Conservation (phyloP, 1,139 yeast genomes). For the Candida sanyaensis region DNA sequence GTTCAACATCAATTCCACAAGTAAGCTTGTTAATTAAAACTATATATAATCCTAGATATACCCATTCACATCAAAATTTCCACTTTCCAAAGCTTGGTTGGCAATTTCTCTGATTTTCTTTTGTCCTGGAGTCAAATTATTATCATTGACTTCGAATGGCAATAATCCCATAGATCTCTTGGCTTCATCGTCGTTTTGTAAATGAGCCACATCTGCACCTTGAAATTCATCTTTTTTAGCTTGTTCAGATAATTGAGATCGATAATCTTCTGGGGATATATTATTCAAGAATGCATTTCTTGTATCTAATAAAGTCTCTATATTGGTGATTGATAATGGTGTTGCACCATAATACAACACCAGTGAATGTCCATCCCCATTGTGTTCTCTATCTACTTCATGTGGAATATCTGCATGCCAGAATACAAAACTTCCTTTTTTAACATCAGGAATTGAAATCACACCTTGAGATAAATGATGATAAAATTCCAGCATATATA, state of each 20-base stretch:
- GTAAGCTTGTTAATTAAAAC: not conserved
- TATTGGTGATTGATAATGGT: constrained; percentile 18
- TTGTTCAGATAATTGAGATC: constrained; percentile 17
- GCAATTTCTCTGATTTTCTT: constrained; percentile 20
- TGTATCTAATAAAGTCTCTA: constrained; percentile 18
- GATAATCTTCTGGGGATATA: constrained; percentile 19
- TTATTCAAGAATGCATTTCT: constrained; percentile 15
- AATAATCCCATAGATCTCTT: constrained; percentile 24
- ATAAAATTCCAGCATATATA: constrained; percentile 20
- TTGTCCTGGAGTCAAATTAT: constrained; percentile 24
- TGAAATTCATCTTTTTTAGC: constrained; percentile 15
- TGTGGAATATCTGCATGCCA: constrained; percentile 54
- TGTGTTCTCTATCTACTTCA: constrained; percentile 46
- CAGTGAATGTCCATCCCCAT: constrained; percentile 38
- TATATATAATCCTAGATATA: not conserved
- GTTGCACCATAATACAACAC: constrained; percentile 28
- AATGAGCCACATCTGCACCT: constrained; percentile 19
- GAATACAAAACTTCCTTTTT: constrained; percentile 45
- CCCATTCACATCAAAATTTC: not conserved
- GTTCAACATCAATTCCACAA: too few species aligned
- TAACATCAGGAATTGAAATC: constrained; percentile 34
- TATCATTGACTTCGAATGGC: constrained; percentile 19
- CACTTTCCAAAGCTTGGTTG: constrained; percentile 12
- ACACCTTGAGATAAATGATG: constrained; percentile 32
- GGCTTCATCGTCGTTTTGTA: constrained; percentile 20